Evolutionary conservation across 2,329 filamentous ascomycete genomes (phyloP), one percentile per base, ranked within the genome.

Genomic region (Diplodia intermedia): DNA sequence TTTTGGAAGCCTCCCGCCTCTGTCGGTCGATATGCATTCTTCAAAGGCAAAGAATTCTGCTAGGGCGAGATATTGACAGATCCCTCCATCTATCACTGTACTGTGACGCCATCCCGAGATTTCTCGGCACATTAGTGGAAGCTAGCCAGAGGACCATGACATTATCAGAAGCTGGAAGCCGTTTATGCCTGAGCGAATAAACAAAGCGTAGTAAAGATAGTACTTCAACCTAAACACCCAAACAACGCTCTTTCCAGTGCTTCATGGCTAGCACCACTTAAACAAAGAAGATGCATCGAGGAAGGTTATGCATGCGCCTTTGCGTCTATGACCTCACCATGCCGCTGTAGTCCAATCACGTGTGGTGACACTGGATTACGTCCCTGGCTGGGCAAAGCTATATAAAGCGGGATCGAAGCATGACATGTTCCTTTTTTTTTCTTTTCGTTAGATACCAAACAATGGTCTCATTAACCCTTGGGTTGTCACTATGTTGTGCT

Each of bases 381-480:
- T 23, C 60, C 60, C 47, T 52, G 52, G 14, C 43, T 23, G 18
- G 31, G 5, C n/a, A 20, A 18, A 29, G 20, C 60, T 49, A 65
- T 40, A 65, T 55, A 65, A 43, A 4, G n/a, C 23, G 8, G 18
- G 5, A 18, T 6, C 20, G 50, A 4, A 11, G n/a, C 33, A n/a
- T 20, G 18, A 14, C 29, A 12, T 5, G 6, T 47, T 26, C 5
- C 14, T 15, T 3, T 15, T 18, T 1, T 26, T 9, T 3, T 18
- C 33, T 62, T 36, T 47, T 33, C 15, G 18, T n/a, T 33, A n/a
- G 55, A 67, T 67, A 62, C 55, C 55, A 62, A 67, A 40, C 36
- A 5, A 53, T 14, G 66, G 66, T 67, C 66, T 54, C 66, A 7
- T 62, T 38, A 50, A 62, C 66, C 66, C 66, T 67, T 67, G 66